phyloP scores from a whole-genome alignment of 2,329 filamentous ascomycete genomes.

The Ambrosiella xylebori region DNA sequence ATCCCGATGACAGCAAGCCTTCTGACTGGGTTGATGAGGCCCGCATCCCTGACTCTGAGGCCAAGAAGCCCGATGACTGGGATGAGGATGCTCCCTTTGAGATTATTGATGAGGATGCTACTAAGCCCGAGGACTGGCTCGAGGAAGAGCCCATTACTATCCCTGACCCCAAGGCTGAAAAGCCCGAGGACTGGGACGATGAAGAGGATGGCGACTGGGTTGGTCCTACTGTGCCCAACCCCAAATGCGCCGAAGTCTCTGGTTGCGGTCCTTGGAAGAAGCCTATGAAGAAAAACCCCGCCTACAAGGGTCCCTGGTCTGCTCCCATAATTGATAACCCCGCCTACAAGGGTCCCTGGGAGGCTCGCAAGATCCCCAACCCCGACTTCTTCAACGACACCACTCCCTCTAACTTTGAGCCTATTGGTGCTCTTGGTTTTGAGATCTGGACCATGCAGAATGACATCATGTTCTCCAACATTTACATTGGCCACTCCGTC shows the following conservation, averaged over 20 bases:
- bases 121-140: constrained; percentile 89
- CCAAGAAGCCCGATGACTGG: constrained; percentile 95
- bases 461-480: constrained; percentile 98
- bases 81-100: constrained; percentile 96
- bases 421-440: constrained; percentile 95
- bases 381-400: constrained; percentile 95
- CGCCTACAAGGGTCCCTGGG: constrained; percentile 91
- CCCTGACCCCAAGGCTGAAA: constrained; percentile 84
- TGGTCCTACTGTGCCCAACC: constrained; percentile 77
- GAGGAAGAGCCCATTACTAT: constrained; percentile 70
- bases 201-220: constrained; percentile 99
- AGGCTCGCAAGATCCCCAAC: constrained; percentile 91
- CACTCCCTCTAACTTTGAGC: constrained; percentile 89
- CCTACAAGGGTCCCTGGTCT: constrained; percentile 98
- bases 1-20: constrained; percentile 84
- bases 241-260: constrained; percentile 84
- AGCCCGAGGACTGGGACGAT: constrained; percentile 98
- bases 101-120: constrained; percentile 84
- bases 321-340: constrained; percentile 92
- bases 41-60: constrained; percentile 79
- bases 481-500: constrained; percentile 96
- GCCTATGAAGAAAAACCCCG: constrained; percentile 86
- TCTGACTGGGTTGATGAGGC: constrained; percentile 90
- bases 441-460: constrained; percentile 99
- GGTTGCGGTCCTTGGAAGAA: constrained; percentile 87